Percentiles rank a stretch among this genome's conserved stretches.
phyloP scores from a whole-genome alignment of 2,329 filamentous ascomycete genomes.

The Magnaporthiopsis incrustans region DNA sequence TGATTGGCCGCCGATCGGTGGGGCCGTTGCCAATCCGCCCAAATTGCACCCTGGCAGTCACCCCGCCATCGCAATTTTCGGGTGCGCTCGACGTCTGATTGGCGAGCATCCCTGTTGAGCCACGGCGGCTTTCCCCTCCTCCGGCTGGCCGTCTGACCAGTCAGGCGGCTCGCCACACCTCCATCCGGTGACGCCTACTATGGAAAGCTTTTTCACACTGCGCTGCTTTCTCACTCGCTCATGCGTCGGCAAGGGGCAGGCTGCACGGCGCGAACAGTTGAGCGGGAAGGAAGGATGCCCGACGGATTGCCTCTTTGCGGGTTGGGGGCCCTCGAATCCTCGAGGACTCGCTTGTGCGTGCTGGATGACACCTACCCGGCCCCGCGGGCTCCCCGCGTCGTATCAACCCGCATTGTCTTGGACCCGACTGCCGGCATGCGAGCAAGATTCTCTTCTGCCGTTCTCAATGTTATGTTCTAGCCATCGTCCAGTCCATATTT shows the following conservation, averaged over 20 bases:
- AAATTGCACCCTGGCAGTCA: background rate
- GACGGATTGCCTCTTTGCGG: no score
- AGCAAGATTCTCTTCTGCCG: background rate
- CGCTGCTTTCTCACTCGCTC: background rate
- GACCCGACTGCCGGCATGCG: background rate
- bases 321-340: background rate
- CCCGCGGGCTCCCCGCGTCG: background rate
- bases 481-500: background rate
- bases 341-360: background rate
- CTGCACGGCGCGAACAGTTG: background rate
- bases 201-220: constrained; percentile 1
- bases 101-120: background rate
- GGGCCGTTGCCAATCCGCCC: background rate
- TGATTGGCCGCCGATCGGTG: constrained; percentile 5
- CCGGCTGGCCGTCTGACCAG: constrained; percentile 1
- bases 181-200: background rate
- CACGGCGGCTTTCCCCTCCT: constrained; percentile 5
- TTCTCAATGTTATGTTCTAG: background rate
- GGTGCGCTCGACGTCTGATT: background rate
- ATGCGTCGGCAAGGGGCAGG: background rate
- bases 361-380: background rate
- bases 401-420: background rate
- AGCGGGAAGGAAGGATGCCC: background rate
- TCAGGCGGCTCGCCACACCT: constrained; percentile 1
- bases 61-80: constrained; percentile 1